Evolutionary conservation across 345 rosid species (phyloP), one percentile per base, ranked within the genome.

Genomic region (Acer yangbiense): DNA sequence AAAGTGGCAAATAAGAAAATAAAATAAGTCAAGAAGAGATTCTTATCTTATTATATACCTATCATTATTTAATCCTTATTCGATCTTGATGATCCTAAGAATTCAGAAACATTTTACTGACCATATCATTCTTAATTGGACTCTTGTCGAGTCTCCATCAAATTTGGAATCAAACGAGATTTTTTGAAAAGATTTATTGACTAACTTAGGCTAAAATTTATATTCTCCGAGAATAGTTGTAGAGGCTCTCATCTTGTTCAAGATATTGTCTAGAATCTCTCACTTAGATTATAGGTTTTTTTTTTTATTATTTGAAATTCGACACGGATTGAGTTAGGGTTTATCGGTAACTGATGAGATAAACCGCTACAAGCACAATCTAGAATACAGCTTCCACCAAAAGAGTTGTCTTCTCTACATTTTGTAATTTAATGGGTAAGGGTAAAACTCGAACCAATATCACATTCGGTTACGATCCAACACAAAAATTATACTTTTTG

Each of bases 41-140:
- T 86, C 87, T 61, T 75, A 25, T 86, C 87, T 61, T 75, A 25
- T 50, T 9, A 43, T 43, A 43, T 35, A 35, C 6, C 39, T 69
- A 6, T 80, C 41, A 78, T 71, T 78, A 75, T 58, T 72, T 35
- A 77, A 84, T 57, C 64, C 48, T 68, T 78, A 76, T 77, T 70
- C 70, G 82, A 70, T 63, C 60, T 11, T 44, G 73, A 13, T 21
- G 82, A 88, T 81, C 82, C 85, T 79, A 67, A 80, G 83, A 83
- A 85, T 79, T 81, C 68, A 82, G 68, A 60, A 64, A 35, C 76
- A 62, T 77, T 79, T 74, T 63, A 41, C 69, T 12, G 60, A 67
- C 52, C 73, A 80, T 74, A 76, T 65, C 80, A 81, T 85, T 87
- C 83, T 76, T 80, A 74, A 84, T 71, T 76, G 39, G 80, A 81